Evolutionary conservation across 257 asterid species (phyloP).

Genomic region (Solanum chiquidenum): DNA sequence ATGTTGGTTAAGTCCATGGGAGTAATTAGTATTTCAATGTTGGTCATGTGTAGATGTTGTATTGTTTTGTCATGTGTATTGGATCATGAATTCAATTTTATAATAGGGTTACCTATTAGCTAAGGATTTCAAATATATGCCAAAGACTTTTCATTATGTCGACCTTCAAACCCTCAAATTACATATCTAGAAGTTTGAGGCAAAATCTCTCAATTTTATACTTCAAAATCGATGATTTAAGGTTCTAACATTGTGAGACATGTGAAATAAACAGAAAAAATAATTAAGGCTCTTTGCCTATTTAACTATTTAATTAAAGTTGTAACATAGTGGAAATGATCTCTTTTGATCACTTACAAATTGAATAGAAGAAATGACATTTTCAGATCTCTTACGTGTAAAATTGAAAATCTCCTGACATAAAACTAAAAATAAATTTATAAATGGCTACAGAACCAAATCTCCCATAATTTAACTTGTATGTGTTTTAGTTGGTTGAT

Average conservation of each 20-base stretch:
- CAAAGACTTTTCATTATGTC: neutral
- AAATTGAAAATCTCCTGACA: neutral
- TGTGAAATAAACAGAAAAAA: neutral
- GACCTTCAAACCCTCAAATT: neutral
- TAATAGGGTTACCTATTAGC: neutral
- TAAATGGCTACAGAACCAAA: neutral
- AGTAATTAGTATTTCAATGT: slow-evolving; percentile 4
- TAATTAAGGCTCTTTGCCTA: no score
- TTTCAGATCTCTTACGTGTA: neutral
- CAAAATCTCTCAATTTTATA: neutral
- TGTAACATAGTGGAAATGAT: neutral
- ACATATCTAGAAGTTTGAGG: neutral
- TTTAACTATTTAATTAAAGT: neutral
- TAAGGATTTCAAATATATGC: neutral
- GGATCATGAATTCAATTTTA: neutral
- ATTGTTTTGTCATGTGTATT: neutral
- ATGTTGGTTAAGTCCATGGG: slow-evolving; percentile 72
- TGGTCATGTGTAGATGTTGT: neutral
- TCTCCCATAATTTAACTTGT: neutral
- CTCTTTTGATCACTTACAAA: neutral
- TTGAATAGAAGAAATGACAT: neutral
- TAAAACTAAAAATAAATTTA: neutral
- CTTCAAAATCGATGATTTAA: neutral
- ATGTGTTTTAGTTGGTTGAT: neutral
- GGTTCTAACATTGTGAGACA: neutral